Conservation (phyloP, 2,329 filamentous ascomycete genomes). For the Zelopaecilomyces penicillatus region DNA sequence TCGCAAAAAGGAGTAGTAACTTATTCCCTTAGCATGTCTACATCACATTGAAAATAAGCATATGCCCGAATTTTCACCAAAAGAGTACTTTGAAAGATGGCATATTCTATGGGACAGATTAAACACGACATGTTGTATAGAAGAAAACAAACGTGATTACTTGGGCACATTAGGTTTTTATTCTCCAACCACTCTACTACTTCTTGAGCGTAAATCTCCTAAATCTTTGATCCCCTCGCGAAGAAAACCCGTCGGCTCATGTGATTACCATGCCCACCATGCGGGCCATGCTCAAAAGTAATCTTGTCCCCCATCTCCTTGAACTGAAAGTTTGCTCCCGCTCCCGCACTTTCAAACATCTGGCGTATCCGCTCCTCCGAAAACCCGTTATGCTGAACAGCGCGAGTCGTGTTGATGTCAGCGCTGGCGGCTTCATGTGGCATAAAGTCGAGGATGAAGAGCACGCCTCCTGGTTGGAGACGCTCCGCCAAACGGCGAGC, state of each 20-base stretch:
- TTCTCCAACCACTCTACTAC: too few relatives aligned
- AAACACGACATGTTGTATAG: too few relatives aligned
- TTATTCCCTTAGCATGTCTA: too few relatives aligned
- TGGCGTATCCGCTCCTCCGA: constrained; percentile 46
- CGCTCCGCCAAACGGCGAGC: constrained; percentile 51
- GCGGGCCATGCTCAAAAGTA: constrained; percentile 9
- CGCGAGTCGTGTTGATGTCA: constrained; percentile 26
- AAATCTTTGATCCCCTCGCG: constrained; percentile 35
- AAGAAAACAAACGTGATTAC: too few relatives aligned
- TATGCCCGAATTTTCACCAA: too few relatives aligned
- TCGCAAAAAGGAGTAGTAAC: too few relatives aligned
- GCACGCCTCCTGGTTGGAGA: constrained; percentile 55
- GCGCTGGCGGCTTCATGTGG: constrained; percentile 34
- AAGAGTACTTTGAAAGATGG: too few relatives aligned
- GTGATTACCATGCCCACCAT: constrained; percentile 19
- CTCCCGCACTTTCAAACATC: constrained; percentile 58
- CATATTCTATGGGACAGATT: too few relatives aligned
- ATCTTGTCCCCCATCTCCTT: constrained; percentile 43
- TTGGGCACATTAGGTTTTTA: too few relatives aligned
- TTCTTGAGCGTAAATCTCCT: too few relatives aligned
- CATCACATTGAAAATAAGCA: too few relatives aligned
- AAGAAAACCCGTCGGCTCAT: constrained; percentile 32
- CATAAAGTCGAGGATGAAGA: constrained; percentile 61
- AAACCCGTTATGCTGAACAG: constrained; percentile 61
- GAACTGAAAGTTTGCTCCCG: constrained; percentile 48